These are phyloP conservation scores for Boletus calvinii DNA, from an alignment of 1,284 basidiomycete species.

Conservation along the genomic window DNA sequence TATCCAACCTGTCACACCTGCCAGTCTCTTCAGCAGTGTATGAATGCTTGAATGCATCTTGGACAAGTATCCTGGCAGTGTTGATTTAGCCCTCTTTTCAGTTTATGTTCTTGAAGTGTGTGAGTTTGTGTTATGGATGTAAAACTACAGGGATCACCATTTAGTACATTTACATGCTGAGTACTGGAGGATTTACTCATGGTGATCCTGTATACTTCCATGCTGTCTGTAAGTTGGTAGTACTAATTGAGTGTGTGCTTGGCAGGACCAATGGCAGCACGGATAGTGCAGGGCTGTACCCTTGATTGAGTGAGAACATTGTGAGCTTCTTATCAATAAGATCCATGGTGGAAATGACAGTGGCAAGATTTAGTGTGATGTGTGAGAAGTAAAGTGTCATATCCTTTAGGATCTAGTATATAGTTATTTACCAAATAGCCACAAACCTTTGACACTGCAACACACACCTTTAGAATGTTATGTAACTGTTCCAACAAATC, in stretches of 20 bases:
- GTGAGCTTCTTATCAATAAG: neutral
- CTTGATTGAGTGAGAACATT: neutral
- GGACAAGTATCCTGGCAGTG: neutral
- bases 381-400: slow-evolving; percentile 3
- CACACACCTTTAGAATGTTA: slow-evolving; percentile 23
- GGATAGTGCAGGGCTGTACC: neutral
- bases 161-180: neutral
- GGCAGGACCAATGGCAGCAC: neutral
- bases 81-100: neutral
- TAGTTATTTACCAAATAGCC: neutral
- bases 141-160: neutral
- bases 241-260: neutral
- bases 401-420: slow-evolving; percentile 8
- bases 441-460: too few species aligned
- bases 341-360: slow-evolving; percentile 21
- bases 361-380: slow-evolving; percentile 1
- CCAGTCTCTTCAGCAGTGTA: too few species aligned
- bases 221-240: neutral
- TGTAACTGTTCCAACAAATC: slow-evolving; percentile 25
- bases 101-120: neutral
- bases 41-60: neutral
- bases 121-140: neutral
- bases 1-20: too few species aligned
- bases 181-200: neutral
- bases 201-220: neutral